Evolutionary conservation across 768 basidiomycete species (phyloP).

Genomic region (Boletus vinaceobasis): DNA sequence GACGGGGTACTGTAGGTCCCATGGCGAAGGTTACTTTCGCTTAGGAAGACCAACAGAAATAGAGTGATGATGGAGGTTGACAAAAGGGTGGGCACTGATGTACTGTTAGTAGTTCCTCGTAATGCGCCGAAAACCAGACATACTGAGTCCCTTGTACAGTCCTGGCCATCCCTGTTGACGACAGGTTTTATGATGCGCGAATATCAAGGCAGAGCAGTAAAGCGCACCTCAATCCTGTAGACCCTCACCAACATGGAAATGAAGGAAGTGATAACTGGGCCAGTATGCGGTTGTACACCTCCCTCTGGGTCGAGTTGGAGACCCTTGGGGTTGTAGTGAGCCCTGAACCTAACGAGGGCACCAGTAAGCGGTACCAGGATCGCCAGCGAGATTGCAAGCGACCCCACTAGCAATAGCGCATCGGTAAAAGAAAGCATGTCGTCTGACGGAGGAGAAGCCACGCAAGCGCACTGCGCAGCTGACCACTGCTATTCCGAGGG

Average conservation of each 20-base stretch:
- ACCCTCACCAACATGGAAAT: conserved; percentile 72
- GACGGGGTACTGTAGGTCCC: conserved; percentile 64
- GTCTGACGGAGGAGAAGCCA: conserved; percentile 1
- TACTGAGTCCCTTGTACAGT: conserved; percentile 77
- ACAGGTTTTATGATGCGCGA: neutral
- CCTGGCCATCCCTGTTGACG: conserved; percentile 58
- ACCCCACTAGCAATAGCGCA: conserved; percentile 33
- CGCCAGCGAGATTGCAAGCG: conserved; percentile 50
- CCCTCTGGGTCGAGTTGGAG: conserved; percentile 78
- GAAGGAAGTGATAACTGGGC: conserved; percentile 73
- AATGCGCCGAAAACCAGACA: conserved; percentile 15
- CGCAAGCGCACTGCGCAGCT: conserved; percentile 1
- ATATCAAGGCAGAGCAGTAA: neutral
- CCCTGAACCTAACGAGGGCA: conserved; percentile 70
- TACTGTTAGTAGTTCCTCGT: conserved; percentile 38
- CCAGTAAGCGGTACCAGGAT: conserved; percentile 64
- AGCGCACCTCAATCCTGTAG: conserved; percentile 64
- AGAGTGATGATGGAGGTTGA: conserved; percentile 54
- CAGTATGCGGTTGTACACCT: conserved; percentile 69
- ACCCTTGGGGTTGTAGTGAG: conserved; percentile 83
- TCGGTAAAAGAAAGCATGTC: conserved; percentile 37
- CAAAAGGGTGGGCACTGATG: conserved; percentile 47
- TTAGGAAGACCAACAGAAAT: conserved; percentile 56
- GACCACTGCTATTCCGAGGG: conserved; percentile 7
- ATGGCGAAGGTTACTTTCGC: conserved; percentile 56